Base-by-base conservation (phyloP, 805 yeast genomes). In the Starmerella asiatica region DNA sequence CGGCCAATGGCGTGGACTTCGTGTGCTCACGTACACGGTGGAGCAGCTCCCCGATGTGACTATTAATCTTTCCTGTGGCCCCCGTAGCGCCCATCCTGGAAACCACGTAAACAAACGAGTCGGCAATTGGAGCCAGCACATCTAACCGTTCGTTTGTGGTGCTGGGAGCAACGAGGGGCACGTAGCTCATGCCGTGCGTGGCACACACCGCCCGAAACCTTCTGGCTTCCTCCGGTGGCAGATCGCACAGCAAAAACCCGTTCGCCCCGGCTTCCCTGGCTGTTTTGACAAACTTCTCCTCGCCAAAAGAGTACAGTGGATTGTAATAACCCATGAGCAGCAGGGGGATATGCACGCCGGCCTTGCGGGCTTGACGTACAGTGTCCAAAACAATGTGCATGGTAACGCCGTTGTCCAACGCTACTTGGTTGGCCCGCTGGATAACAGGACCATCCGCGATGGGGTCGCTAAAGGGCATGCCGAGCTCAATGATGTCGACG, bases 61-160 rank as follows among this genome's bases (percentile, higher is more conserved):
- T 53, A 34, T 75, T 68, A 32, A 93, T 74, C 18, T 69, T 64
- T 16, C 78, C 71, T 18, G 76, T 64, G 28, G 93, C 88, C 57
- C 99, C 98, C 21, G 99, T 91, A 43, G 94, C 77, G 50, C 97
- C 96, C 99, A 91, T 91, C 59, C 94, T 74, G 3, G 95, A 84
- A 15, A 91, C 97, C 29, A 91, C 98, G 54, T 91, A 91, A 44
- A 91, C 79, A 62, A 91, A 91, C 1, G 96, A 82, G 58, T 88
- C 96, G 24, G 99, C 94, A 54, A 91, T 81, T 42, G 71, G 70
- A 7, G 88, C 78, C 53, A 91, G 68, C 24, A 80, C 63, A 55
- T 73, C 70, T 52, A 91, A 70, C 54, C 99, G 74, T 38, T 79
- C 91, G 56, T 88, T 88, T 29, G 94, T 79, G 35, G 98, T 91